Evolutionary conservation across 441 rosid species (phyloP), one percentile per base, ranked within the genome.

Genomic region (Pelargonium exstipulatum): DNA sequence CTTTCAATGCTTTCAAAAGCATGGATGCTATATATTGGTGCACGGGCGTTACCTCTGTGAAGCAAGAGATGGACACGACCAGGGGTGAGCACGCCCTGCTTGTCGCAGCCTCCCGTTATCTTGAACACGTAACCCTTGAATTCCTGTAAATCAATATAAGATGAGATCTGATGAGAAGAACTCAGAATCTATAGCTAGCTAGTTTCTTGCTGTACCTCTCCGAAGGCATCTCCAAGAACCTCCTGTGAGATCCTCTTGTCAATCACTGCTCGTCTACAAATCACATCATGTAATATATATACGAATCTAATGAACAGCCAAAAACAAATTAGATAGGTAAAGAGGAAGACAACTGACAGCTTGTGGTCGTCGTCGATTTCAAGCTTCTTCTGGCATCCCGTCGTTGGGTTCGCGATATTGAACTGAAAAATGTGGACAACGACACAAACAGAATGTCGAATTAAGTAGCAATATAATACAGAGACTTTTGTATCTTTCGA

Each of bases 331-430:
- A 48, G n/a, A 48, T 48, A n/a, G 9, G 5, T 7, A 17, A 18
- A 2, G 8, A 22, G 17, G 20, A 18, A 17, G 4, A 3, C n/a
- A 69, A 74, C 84, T 77, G 66, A 85, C 91, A 87, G 84, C 72
- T 87, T 85, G 69, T 83, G 87, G 68, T 85, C 91, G 70, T 87
- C 89, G 70, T 81, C 87, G 75, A 83, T 83, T 69, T 83, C 87
- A 10, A 83, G 82, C 83, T 83, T 83, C 82, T 83, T 83, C 79
- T 83, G 87, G 81, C 87, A 81, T 7, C 87, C 87, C 55, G 87
- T 81, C 69, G 87, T 83, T 17, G 87, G 87, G 71, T 83, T 83
- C 22, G 89, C 91, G 68, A 87, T 80, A 77, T 87, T 85, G 72
- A 87, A 79, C 91, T 87, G 76, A 6, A 32, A 32, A 32, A 32